Evolutionary conservation across 345 rosid genomes (phyloP), one percentile per base, ranked within the genome.

Genomic region (Populus davidiana): DNA sequence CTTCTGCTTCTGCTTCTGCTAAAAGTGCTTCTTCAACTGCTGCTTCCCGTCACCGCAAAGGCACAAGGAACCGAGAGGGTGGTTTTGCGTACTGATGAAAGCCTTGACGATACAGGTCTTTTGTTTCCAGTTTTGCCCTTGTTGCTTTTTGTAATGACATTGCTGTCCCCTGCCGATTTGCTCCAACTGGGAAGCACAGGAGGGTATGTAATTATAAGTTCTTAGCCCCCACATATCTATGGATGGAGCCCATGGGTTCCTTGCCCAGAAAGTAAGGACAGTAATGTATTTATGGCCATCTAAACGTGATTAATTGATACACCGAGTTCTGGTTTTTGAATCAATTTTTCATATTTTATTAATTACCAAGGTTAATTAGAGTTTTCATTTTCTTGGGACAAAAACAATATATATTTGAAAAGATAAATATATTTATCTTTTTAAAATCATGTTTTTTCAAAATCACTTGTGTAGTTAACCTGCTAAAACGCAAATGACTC

Each of bases 61-160:
- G 79, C 65, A 68, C 79, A 71, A 89, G 90, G 83, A 88, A 83
- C 89, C 78, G 83, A 76, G 82, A 83, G 29, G 91, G 91, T 73
- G 94, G 91, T 80, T 91, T 88, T 71, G 88, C 80, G 5, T 90
- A 86, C 79, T 91, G 81, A 88, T 2, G 25, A 29, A 25, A 77
- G 67, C 31, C 69, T 2, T 6, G n/a, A 43, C 11, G 69, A 33
- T 54, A 25, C n/a, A 29, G 39, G 65, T 72, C 17, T 81, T 47
- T 78, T 63, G 8, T 21, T 75, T 52, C 16, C 87, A 21, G 75
- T 81, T 79, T 70, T 76, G 75, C 81, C 88, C 86, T 85, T 78
- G 64, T 18, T 73, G 25, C 72, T 75, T 68, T 72, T 80, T 82
- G 85, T 81, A 80, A 80, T 84, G 83, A 72, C 84, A 21, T 29